Evolutionary conservation across 371 early-diverging fungal genomes (phyloP).

Genomic region (Entomophthora muscae): DNA sequence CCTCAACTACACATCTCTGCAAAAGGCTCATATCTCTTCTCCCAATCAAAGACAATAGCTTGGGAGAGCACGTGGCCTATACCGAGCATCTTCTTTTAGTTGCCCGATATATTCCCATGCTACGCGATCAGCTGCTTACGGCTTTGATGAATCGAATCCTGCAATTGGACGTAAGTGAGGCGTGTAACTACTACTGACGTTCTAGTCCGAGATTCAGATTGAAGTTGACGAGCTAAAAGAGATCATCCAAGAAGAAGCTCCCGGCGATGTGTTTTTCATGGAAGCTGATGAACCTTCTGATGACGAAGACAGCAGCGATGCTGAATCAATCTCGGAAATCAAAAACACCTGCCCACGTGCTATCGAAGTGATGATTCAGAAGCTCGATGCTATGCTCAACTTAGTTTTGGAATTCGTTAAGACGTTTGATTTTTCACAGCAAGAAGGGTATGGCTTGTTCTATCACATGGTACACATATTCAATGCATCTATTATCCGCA

Average conservation of each 20-base stretch:
- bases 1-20: neutral
- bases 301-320: constrained; percentile 12
- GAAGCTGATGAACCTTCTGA: constrained; percentile 10
- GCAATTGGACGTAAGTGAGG: constrained; percentile 59
- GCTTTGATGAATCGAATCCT: constrained; percentile 61
- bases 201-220: constrained; percentile 71
- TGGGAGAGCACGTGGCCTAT: constrained; percentile 46
- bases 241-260: constrained; percentile 31
- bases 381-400: constrained; percentile 69
- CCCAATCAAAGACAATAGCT: constrained; percentile 55
- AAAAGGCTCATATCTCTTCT: constrained; percentile 22
- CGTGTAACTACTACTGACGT: neutral
- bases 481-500: constrained; percentile 59
- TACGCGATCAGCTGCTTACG: constrained; percentile 53
- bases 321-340: constrained; percentile 15
- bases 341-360: constrained; percentile 18
- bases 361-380: constrained; percentile 48
- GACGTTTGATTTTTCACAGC: constrained; percentile 13
- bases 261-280: constrained; percentile 11
- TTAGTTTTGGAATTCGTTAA: constrained; percentile 40
- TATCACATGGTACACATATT: constrained; percentile 52
- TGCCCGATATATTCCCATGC: constrained; percentile 50
- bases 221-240: constrained; percentile 83
- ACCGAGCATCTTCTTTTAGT: constrained; percentile 53
- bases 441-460: constrained; percentile 26